Evolutionary conservation across 2,329 filamentous ascomycete genomes (phyloP), one percentile per base, ranked within the genome.

Genomic region (Cladophialophora carrionii): DNA sequence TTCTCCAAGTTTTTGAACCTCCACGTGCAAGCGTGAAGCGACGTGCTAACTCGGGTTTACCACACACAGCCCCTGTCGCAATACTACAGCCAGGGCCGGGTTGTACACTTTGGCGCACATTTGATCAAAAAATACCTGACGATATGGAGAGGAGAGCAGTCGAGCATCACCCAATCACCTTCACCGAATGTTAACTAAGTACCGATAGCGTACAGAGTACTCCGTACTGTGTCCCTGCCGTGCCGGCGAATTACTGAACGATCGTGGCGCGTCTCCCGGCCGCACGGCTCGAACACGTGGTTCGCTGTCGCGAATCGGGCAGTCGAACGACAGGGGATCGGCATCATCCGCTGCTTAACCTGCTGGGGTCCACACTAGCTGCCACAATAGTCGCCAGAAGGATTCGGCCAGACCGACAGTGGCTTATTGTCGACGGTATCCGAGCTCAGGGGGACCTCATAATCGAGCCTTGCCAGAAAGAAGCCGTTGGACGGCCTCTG

Each of bases 391-490:
- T n/a, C 37, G 7, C 37, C 37, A 43, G 37, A 43, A 43, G 37
- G 37, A 43, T 26, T 26, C 22, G 48, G 48, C 48, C 12, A 51
- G 4, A 17, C 22, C 48, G 48, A 51, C 22, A 24, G 9, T 29
- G 12, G 48, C 24, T 51, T 29, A 17, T 51, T 6, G 17, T 43
- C 17, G 5, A 43, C 37, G 17, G 0, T 43, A 20, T 43, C 37
- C 37, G 14, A 43, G 37, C 14, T 43, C 37, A 43, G 10, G 48
- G 24, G 24, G 4, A 6, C 24, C 46, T 57, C 43, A 63, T 22
- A 63, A 63, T 17, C 24, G 53, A 57, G 61, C 61, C 54, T 63
- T 63, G 54, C 61, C 61, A 12, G 54, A 32, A 29, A 63, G 31
- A 4, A 63, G 54, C 17, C 46, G 52, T 37, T 58, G 41, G 26